These are phyloP conservation scores for Trichoderma atroviride DNA, from an alignment of 2,329 filamentous ascomycete genomes.

Conservation along the genomic window DNA sequence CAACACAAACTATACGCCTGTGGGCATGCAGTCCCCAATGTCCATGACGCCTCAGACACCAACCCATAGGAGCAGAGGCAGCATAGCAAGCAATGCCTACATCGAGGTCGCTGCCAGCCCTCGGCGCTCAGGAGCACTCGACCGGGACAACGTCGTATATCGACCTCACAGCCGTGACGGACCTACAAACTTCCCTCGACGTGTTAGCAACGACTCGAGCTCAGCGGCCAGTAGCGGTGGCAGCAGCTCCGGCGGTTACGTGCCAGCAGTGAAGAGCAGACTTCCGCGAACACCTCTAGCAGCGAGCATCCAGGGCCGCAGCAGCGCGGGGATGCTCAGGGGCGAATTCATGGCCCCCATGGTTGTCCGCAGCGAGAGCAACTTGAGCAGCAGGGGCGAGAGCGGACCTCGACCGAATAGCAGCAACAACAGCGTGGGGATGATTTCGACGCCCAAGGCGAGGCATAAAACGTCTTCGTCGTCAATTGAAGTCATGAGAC, in stretches of 20 bases:
- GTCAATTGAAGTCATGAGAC: constrained; percentile 20
- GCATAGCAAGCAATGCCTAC: constrained; percentile 45
- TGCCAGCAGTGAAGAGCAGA: constrained; percentile 41
- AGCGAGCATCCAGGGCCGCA: constrained; percentile 32
- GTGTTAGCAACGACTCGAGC: constrained; percentile 46
- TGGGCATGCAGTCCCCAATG: constrained; percentile 51
- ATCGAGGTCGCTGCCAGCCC: constrained; percentile 59
- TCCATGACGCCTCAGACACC: constrained; percentile 59
- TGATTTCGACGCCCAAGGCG: constrained; percentile 20
- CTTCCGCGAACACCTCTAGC: constrained; percentile 45
- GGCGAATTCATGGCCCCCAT: constrained; percentile 34
- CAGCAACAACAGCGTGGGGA: constrained; percentile 8
- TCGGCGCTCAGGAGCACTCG: constrained; percentile 44
- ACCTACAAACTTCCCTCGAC: constrained; percentile 46
- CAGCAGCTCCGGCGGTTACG: constrained; percentile 3
- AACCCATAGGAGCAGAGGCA: constrained; percentile 47
- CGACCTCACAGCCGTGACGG: constrained; percentile 48
- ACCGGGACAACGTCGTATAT: constrained; percentile 47
- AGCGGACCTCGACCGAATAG: constrained; percentile 35
- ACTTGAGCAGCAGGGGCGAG: constrained; percentile 43
- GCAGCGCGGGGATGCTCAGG: constrained; percentile 29
- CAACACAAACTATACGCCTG: constrained; percentile 58
- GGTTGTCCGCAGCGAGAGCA: constrained; percentile 45
- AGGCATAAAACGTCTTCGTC: constrained; percentile 19
- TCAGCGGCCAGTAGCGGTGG: constrained; percentile 32